These are phyloP conservation scores for Stereocaulon alpinum DNA, from an alignment of 495 filamentous ascomycete genomes.

Conservation along the genomic window DNA sequence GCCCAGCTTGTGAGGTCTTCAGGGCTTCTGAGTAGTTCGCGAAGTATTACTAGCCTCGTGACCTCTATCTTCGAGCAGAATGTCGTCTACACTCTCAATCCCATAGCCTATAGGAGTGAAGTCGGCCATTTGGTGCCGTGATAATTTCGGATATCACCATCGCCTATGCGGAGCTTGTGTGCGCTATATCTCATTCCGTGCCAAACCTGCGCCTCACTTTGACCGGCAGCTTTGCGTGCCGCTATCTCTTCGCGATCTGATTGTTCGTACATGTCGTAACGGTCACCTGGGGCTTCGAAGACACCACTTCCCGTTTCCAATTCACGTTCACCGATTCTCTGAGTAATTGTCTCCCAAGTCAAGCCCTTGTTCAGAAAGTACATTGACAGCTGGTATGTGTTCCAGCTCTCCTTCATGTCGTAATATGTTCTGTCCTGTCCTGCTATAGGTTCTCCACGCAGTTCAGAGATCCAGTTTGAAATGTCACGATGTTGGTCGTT, in stretches of 20 bases:
- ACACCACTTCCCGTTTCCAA: neutral
- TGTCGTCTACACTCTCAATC: no score
- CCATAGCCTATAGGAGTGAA: no score
- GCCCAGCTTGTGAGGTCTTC: no score
- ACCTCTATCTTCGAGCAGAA: no score
- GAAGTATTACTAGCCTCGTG: no score
- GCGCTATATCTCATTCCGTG: neutral
- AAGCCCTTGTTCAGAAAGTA: neutral
- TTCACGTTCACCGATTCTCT: no score
- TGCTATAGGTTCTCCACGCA: neutral
- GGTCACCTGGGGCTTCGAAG: neutral
- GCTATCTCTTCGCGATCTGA: neutral
- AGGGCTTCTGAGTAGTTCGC: no score
- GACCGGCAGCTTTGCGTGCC: neutral
- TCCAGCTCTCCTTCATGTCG: neutral
- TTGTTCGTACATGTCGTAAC: neutral
- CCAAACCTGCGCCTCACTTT: neutral
- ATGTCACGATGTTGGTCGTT: neutral
- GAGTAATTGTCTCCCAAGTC: neutral
- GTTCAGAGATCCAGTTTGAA: neutral
- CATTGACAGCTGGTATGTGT: neutral
- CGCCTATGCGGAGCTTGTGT: neutral
- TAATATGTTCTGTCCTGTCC: neutral
- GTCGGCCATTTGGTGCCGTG: no score
- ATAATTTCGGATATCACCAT: neutral